These are phyloP conservation scores for Chaetomium olivaceum DNA, from an alignment of 2,329 filamentous ascomycete species.

Conservation along the genomic window DNA sequence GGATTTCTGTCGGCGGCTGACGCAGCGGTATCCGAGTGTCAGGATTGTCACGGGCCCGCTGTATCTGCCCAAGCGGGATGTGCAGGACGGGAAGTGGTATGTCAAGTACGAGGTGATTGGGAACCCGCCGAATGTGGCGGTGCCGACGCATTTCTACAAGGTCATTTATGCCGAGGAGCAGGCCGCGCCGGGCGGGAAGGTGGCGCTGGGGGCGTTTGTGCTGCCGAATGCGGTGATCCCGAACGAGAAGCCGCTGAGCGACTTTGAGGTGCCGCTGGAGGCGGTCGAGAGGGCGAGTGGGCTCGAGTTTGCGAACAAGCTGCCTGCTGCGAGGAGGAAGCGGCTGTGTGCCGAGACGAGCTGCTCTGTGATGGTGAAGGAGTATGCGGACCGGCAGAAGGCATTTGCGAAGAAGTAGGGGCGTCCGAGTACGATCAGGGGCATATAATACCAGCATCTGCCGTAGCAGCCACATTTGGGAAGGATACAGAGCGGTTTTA, in stretches of 20 bases:
- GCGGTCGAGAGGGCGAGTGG: slow-evolving; percentile 89
- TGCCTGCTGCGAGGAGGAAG: slow-evolving; percentile 72
- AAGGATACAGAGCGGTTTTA: neutral
- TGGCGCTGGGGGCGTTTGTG: slow-evolving; percentile 91
- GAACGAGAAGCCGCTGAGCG: slow-evolving; percentile 81
- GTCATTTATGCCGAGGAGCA: slow-evolving; percentile 91
- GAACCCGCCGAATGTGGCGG: slow-evolving; percentile 86
- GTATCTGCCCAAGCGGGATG: slow-evolving; percentile 84
- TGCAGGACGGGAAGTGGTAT: slow-evolving; percentile 87
- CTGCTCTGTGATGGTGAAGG: slow-evolving; percentile 80
- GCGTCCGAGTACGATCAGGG: neutral
- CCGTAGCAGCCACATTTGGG: neutral
- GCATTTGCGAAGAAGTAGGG: slow-evolving; percentile 49
- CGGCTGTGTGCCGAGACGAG: slow-evolving; percentile 82
- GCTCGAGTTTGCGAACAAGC: slow-evolving; percentile 81
- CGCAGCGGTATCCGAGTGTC: slow-evolving; percentile 78
- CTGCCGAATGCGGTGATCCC: slow-evolving; percentile 87
- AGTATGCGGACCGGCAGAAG: slow-evolving; percentile 68
- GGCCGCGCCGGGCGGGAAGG: slow-evolving; percentile 59
- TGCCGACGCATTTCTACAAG: slow-evolving; percentile 99
- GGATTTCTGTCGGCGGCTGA: slow-evolving; percentile 89
- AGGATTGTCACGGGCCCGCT: slow-evolving; percentile 90
- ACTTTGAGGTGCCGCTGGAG: slow-evolving; percentile 95
- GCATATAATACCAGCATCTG: neutral
- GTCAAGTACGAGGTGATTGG: slow-evolving; percentile 96